phyloP scores from a whole-genome alignment of 169 alveolate species.

The Cryptosporidium bovis region DNA sequence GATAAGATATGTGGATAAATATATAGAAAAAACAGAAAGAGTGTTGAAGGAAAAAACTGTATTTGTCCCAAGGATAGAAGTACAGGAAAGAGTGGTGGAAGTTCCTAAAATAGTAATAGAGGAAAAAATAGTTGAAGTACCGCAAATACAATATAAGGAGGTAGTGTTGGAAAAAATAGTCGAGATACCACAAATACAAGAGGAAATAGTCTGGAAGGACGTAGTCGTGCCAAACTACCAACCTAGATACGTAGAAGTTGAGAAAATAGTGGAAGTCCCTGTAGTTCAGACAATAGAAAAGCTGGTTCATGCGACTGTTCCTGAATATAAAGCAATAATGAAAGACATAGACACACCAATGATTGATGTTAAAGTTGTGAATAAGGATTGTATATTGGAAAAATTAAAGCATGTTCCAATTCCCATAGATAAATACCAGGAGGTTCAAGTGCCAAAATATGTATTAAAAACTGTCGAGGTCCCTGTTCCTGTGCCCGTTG shows the following conservation, averaged over 20 bases:
- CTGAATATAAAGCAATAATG: conserved; percentile 43
- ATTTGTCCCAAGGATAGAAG: conserved; percentile 54
- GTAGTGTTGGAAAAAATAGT: conserved; percentile 51
- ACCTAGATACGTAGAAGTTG: conserved; percentile 63
- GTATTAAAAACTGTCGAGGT: conserved; percentile 70
- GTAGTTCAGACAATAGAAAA: conserved; percentile 64
- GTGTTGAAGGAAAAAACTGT: conserved; percentile 57
- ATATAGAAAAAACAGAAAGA: conserved; percentile 45
- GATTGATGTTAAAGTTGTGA: conserved; percentile 27
- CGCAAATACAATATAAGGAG: conserved; percentile 64
- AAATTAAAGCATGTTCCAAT: conserved; percentile 50
- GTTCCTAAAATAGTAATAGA: conserved; percentile 70
- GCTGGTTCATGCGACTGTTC: conserved; percentile 51
- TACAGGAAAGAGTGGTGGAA: conserved; percentile 68
- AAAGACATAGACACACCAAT: conserved; percentile 56
- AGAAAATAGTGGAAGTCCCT: conserved; percentile 52
- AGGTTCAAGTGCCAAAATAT: conserved; percentile 71
- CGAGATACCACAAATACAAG: conserved; percentile 65
- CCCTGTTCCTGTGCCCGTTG: conserved; percentile 71
- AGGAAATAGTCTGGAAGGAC: conserved; percentile 66
- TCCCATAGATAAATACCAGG: conserved; percentile 68
- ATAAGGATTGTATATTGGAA: conserved; percentile 48
- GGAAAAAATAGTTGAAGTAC: conserved; percentile 57
- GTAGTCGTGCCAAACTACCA: conserved; percentile 62
- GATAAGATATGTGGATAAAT: conserved; percentile 70